Evolutionary conservation across 2,329 filamentous ascomycete species (phyloP), one percentile per base, ranked within the genome.

Genomic region (Sclerotinia subarctica): DNA sequence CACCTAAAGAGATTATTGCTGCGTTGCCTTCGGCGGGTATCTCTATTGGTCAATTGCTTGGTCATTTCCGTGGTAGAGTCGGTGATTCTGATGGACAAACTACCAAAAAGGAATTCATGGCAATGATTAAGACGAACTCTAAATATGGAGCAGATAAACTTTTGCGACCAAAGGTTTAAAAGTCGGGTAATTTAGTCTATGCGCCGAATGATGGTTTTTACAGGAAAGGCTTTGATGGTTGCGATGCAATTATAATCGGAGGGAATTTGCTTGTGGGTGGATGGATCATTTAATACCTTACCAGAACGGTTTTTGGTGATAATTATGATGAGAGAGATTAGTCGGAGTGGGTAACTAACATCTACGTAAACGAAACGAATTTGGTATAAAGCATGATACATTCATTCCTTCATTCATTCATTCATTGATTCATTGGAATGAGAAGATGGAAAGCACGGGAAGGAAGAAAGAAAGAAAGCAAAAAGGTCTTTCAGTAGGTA

Each of bases 91-190:
- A 80, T 8, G 81, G 82, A 4, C 83, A 83, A 5, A 86, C 85
- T 75, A 79, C 80, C 5, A 83, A 83, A 71, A 78, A 79, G 46
- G 83, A 86, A 35, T 90, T 87, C 82, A 84, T 90, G 69, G 79
- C 81, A 67, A 75, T 89, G 68, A 86, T 90, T 17, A 86, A 84
- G 76, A 80, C 82, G 47, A 80, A 85, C 49, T 82, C 84, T 1
- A 79, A 81, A 19, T 88, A 84, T 75, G 83, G 82, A 1, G 72
- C 81, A 0, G 85, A 88, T 68, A 89, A 88, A 78, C 78, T 86
- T 21, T 73, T 85, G 64, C 71, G 73, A 46, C 73, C 71, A 11
- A 75, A 74, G 67, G 72, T 42, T 52, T 66, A 66, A 32, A 26
- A 21, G 17, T 21, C 26, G n/a, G 4, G 24, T 52, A 15, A 26